A percentile compares a stretch with the other conserved stretches of the same genome.
These are phyloP conservation scores for Nemania abortiva DNA, from an alignment of 2,329 filamentous ascomycete species.

Conservation along the genomic window DNA sequence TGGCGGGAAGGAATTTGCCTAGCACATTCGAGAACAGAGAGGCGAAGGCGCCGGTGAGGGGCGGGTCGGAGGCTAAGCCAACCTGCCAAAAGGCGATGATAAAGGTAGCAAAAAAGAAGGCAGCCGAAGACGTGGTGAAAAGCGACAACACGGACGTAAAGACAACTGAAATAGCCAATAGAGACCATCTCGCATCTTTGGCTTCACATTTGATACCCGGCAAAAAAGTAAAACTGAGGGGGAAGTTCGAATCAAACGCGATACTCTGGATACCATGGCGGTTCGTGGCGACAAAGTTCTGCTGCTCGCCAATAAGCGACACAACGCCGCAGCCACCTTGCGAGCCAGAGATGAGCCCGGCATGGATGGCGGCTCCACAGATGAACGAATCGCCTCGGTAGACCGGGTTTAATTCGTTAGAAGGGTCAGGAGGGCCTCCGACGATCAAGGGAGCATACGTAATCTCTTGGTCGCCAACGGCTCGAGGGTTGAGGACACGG, in stretches of 20 bases:
- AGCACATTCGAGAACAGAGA: conserved; percentile 81
- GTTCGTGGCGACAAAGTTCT: conserved; percentile 71
- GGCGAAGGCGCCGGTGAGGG: conserved; percentile 74
- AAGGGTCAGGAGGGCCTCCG: conserved; percentile 68
- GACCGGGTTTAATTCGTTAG: conserved; percentile 60
- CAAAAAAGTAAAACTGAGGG: conserved; percentile 84
- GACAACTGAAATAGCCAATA: conserved; percentile 83
- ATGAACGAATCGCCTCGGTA: conserved; percentile 94
- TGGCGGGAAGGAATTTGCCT: conserved; percentile 86
- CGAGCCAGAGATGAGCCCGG: conserved; percentile 78
- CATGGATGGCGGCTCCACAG: conserved; percentile 86
- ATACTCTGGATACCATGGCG: conserved; percentile 82
- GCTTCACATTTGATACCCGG: conserved; percentile 74
- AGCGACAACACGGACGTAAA: conserved; percentile 84
- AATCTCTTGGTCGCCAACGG: conserved; percentile 77
- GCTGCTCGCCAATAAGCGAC: conserved; percentile 75
- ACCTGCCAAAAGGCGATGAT: conserved; percentile 89
- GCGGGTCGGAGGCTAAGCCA: conserved; percentile 89
- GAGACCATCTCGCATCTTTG: conserved; percentile 83
- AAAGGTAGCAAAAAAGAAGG: conserved; percentile 90
- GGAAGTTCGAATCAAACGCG: conserved; percentile 88
- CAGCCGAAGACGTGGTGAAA: conserved; percentile 80
- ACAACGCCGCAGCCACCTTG: conserved; percentile 87
- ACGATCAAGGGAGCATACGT: conserved; percentile 75
- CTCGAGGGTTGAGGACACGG: conserved; percentile 76